Percentiles rank a stretch among this genome's conserved stretches.
phyloP scores from a whole-genome alignment of 805 yeast species.

The Dipodascus albidus region DNA sequence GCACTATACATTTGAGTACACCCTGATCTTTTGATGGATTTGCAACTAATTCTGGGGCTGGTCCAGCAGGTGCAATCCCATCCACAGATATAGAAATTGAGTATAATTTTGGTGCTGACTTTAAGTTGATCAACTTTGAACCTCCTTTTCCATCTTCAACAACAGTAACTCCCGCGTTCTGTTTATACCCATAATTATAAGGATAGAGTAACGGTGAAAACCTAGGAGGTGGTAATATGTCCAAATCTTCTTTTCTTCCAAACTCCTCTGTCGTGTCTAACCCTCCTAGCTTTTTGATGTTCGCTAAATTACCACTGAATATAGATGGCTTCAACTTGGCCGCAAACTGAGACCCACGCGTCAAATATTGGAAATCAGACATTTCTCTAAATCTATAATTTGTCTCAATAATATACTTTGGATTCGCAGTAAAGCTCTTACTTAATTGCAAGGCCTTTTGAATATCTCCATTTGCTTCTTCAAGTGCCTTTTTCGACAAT shows the following conservation, averaged over 20 bases:
- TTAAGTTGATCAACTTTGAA: conserved; percentile 23
- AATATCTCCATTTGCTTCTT: conserved; percentile 29
- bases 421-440: conserved; percentile 37
- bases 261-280: conserved; percentile 16
- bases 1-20: conserved; percentile 27
- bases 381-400: conserved; percentile 72
- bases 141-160: conserved; percentile 42
- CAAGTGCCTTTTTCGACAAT: conserved; percentile 21
- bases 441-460: conserved; percentile 57
- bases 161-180: conserved; percentile 48
- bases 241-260: conserved; percentile 31
- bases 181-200: conserved; percentile 62
- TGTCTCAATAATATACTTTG: conserved; percentile 56
- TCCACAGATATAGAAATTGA: conserved; percentile 25
- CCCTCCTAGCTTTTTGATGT: conserved; percentile 29
- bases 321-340: conserved; percentile 31
- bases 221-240: conserved; percentile 78
- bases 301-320: conserved; percentile 30
- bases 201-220: conserved; percentile 71
- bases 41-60: conserved; percentile 22
- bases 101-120: conserved; percentile 20
- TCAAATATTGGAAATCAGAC: conserved; percentile 74
- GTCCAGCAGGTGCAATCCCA: conserved; percentile 23
- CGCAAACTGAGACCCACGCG: conserved; percentile 44
- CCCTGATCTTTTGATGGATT: conserved; percentile 37